Conservation (phyloP, 371 early-diverging fungal genomes). For the Fennellomyces sp. region DNA sequence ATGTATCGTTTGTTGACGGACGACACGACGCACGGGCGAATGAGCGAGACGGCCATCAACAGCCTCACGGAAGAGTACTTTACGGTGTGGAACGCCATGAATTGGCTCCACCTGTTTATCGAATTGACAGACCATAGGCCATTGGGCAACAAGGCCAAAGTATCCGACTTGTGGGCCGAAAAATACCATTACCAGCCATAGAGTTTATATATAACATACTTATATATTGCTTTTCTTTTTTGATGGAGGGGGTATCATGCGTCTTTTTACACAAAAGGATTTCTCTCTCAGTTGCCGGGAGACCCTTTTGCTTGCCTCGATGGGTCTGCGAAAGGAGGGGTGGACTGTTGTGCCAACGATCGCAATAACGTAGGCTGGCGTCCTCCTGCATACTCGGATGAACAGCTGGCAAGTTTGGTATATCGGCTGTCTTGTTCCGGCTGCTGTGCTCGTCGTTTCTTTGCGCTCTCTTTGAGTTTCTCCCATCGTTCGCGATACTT, state of each 20-base stretch:
- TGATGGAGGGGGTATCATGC: no score
- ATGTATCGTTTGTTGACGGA: slow-evolving; percentile 58
- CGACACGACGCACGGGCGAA: slow-evolving; percentile 34
- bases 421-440: slow-evolving; percentile 8
- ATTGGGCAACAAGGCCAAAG: slow-evolving; percentile 33
- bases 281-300: background rate
- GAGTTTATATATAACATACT: background rate
- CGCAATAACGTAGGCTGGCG: slow-evolving; percentile 16
- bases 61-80: slow-evolving; percentile 68
- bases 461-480: slow-evolving; percentile 86
- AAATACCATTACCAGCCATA: slow-evolving; percentile 24
- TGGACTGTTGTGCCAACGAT: slow-evolving; percentile 25
- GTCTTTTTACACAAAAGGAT: no score
- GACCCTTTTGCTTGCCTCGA: background rate
- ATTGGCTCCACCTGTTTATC: slow-evolving; percentile 69
- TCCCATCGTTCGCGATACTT: slow-evolving; percentile 90
- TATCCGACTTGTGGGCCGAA: slow-evolving; percentile 36
- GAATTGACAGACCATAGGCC: slow-evolving; percentile 33
- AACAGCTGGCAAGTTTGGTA: slow-evolving; percentile 1
- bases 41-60: slow-evolving; percentile 47
- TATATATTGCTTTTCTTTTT: no score
- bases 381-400: slow-evolving; percentile 8
- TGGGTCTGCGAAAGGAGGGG: slow-evolving; percentile 1
- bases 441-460: slow-evolving; percentile 51
- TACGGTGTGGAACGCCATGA: slow-evolving; percentile 69